Evolutionary conservation across 306 rosid species (phyloP), one percentile per base, ranked within the genome.

Genomic region (Lathyrus oleraceus): DNA sequence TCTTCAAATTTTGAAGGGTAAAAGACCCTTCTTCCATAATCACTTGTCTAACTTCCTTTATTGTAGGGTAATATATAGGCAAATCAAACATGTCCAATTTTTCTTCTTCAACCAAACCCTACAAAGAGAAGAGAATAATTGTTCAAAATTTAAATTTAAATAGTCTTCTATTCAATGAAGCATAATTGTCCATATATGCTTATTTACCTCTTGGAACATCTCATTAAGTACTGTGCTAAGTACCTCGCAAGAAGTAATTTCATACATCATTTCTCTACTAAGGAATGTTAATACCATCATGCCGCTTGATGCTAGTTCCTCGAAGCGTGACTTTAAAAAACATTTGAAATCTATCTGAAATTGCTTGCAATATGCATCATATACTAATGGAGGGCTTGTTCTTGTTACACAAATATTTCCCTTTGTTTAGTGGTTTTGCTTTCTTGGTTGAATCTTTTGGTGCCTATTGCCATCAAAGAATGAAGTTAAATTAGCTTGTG

Each of bases 171-270:
- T 28, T 28, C 32, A 28, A 28, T 28, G 32, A 21, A 1, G 23
- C 23, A 21, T 21, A 21, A 21, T 21, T 21, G 23, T 21, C 23
- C 5, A 28, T n/a, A n/a, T n/a, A n/a, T n/a, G n/a, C n/a, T n/a
- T 28, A 28, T 4, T n/a, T 52, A 85, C 90, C 81, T 87, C 81
- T 15, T 16, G 47, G 63, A 77, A 79, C 90, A 87, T 74, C 62
- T 84, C 81, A 28, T 78, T 61, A 3, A 88, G 80, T 36, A 77
- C 79, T 6, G 40, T 5, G 23, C 85, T 87, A 19, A 85, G 14
- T 4, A 76, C 8, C 30, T 36, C 84, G 16, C 20, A 53, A 42
- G 14, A 54, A 3, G 13, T 32, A 2, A 77, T 69, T 17, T 78
- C 47, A 4, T 49, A 10, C 19, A 49, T 23, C 3, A 44, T 42